Evolutionary conservation across 2,329 filamentous ascomycete species (phyloP), one percentile per base, ranked within the genome.

Genomic region (Paraphoma sp.): DNA sequence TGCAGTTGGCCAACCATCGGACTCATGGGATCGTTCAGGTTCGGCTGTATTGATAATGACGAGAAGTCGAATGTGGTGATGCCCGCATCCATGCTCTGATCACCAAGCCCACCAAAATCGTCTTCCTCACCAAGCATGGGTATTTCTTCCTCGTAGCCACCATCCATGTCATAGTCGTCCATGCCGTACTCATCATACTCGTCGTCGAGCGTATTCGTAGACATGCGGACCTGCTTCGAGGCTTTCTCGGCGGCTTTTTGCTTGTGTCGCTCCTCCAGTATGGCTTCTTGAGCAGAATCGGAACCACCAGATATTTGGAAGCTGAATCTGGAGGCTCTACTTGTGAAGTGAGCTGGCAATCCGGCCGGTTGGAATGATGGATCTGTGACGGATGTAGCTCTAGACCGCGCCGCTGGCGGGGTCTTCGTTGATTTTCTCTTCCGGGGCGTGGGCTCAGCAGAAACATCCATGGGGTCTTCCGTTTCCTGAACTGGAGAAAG

Each of bases 271-370:
- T 92, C 91, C 72, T 92, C 91, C 41, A 93, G 78, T 38, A 89
- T 73, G 73, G 87, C 89, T 73, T 89, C 87, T 67, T 89, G 85
- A 0, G 81, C 79, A 4, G 85, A 87, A 12, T 89, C 89, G 6
- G 86, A 86, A 5, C 88, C 88, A 28, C 88, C 89, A 14, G 88
- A 85, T 82, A 93, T 91, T 68, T 93, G 90, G 68, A 94, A 94
- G 67, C 90, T 93, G 70, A 94, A 93, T 12, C 91, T 82, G 0
- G 89, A 92, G 0, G 90, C 91, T 10, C 88, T 91, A 71, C 90
- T 93, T 3, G 75, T 77, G 45, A 80, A 71, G 60, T 82, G 80
- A 45, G 78, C 74, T 4, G 79, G 80, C 10, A 78, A 56, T 11
- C 75, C 75, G 17, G 72, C 72, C 16, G 74, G 70, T 30, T 70